Conservation (phyloP, 2,329 filamentous ascomycete species). For the Coniella vitis region DNA sequence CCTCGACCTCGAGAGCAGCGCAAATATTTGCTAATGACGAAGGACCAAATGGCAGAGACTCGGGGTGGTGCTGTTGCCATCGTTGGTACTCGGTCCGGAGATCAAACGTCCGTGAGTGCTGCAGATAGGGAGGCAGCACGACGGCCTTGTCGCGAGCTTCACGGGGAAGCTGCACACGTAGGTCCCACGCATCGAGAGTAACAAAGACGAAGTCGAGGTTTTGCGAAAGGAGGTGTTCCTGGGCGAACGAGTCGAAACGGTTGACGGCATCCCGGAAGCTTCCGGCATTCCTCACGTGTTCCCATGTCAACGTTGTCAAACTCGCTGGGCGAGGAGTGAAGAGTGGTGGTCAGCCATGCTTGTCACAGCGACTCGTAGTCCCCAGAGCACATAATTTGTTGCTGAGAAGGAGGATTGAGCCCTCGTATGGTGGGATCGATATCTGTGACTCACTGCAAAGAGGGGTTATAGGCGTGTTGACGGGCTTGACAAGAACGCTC, state of each 20-base stretch:
- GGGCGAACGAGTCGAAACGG: conserved; percentile 88
- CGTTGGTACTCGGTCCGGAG: conserved; percentile 95
- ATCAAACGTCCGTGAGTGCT: conserved; percentile 96
- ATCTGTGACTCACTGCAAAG: conserved; percentile 79
- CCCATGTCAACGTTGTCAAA: conserved; percentile 96
- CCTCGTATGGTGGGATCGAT: conserved; percentile 1
- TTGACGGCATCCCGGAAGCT: conserved; percentile 96
- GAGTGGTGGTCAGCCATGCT: background rate
- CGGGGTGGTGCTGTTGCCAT: conserved; percentile 97
- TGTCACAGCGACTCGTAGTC: background rate
- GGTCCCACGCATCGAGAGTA: conserved; percentile 95
- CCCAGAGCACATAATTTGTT: background rate
- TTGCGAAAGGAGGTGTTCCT: conserved; percentile 82
- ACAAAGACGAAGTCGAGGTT: conserved; percentile 98
- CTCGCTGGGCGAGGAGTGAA: conserved; percentile 55
- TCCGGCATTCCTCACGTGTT: conserved; percentile 95
- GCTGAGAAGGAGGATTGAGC: background rate
- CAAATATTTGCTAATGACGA: conserved; percentile 97
- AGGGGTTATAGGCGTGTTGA: conserved; percentile 97
- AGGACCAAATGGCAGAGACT: conserved; percentile 92
- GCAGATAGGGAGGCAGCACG: conserved; percentile 89
- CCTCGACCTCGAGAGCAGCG: conserved; percentile 94
- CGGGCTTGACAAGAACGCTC: conserved; percentile 93
- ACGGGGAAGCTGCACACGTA: conserved; percentile 92
- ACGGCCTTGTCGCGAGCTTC: conserved; percentile 98